These are phyloP conservation scores for Talaromyces atroroseus DNA, from an alignment of 2,329 filamentous ascomycete genomes.

Conservation along the genomic window DNA sequence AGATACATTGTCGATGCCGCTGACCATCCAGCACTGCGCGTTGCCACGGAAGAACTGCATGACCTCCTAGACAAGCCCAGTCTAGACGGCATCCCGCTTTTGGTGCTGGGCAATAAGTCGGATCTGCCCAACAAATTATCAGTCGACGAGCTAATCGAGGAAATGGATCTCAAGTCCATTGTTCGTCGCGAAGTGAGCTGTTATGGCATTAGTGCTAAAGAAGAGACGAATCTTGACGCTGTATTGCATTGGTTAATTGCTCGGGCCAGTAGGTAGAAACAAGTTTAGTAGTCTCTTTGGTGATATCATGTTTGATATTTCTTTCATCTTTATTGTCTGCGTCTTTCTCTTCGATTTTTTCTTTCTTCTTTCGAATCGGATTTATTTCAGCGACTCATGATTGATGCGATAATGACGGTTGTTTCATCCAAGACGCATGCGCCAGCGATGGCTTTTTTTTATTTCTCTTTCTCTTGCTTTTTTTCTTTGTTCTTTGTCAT, in stretches of 20 bases:
- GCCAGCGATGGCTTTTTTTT: constrained; percentile 42
- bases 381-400: constrained; percentile 5
- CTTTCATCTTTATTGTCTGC: not conserved
- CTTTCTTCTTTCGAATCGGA: not conserved
- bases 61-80: constrained; percentile 77
- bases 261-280: constrained; percentile 64
- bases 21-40: constrained; percentile 71
- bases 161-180: constrained; percentile 82
- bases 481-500: not conserved
- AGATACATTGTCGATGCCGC: constrained; percentile 96
- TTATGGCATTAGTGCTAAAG: constrained; percentile 97
- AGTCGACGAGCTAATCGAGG: constrained; percentile 92
- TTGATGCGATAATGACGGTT: constrained; percentile 12
- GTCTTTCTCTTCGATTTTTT: not conserved
- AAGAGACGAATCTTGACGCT: constrained; percentile 96
- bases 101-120: constrained; percentile 96
- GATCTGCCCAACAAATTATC: constrained; percentile 86
- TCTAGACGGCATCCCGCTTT: constrained; percentile 80
- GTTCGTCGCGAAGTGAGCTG: constrained; percentile 92
- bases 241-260: constrained; percentile 96
- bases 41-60: constrained; percentile 89
- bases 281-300: not conserved
- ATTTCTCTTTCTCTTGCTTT: not conserved
- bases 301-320: not conserved
- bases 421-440: constrained; percentile 43